Evolutionary conservation across 2,329 filamentous ascomycete species (phyloP).

Genomic region (Diplodia corticola): DNA sequence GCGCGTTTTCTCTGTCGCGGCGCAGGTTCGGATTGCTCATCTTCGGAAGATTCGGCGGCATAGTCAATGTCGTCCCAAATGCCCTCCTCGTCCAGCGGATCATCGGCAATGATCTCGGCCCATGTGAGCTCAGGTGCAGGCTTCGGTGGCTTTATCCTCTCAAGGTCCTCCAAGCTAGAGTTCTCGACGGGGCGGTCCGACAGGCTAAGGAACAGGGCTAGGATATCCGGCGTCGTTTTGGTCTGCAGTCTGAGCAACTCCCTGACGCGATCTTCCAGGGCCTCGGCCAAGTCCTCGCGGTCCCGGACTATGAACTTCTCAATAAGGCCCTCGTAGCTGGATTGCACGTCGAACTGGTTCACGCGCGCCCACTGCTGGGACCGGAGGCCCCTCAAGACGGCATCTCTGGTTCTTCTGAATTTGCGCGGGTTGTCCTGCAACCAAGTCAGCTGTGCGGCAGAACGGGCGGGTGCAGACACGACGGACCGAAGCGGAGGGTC

Average conservation of each 20-base stretch:
- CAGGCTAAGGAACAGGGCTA: slow-evolving; percentile 76
- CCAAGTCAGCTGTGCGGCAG: slow-evolving; percentile 24
- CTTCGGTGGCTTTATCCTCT: slow-evolving; percentile 52
- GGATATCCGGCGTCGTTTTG: slow-evolving; percentile 75
- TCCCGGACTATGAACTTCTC: slow-evolving; percentile 84
- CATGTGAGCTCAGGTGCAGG: slow-evolving; percentile 63
- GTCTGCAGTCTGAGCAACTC: slow-evolving; percentile 57
- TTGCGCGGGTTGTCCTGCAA: slow-evolving; percentile 24
- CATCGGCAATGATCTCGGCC: slow-evolving; percentile 75
- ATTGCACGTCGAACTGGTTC: slow-evolving; percentile 51
- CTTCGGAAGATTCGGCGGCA: slow-evolving; percentile 64
- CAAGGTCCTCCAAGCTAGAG: slow-evolving; percentile 64
- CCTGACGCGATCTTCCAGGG: slow-evolving; percentile 59
- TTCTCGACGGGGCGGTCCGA: slow-evolving; percentile 77
- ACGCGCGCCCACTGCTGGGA: slow-evolving; percentile 47
- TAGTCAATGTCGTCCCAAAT: slow-evolving; percentile 74
- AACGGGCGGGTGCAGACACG: no score
- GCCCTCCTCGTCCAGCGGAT: slow-evolving; percentile 67
- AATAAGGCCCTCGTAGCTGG: slow-evolving; percentile 57
- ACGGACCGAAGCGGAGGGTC: slow-evolving; percentile 34
- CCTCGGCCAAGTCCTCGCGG: slow-evolving; percentile 76
- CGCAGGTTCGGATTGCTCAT: slow-evolving; percentile 51
- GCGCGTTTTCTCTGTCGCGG: slow-evolving; percentile 36
- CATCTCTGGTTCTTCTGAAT: slow-evolving; percentile 42
- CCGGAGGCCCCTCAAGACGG: slow-evolving; percentile 42